These are phyloP conservation scores for Septoria petroselini DNA, from an alignment of 2,329 filamentous ascomycete genomes.

Conservation along the genomic window DNA sequence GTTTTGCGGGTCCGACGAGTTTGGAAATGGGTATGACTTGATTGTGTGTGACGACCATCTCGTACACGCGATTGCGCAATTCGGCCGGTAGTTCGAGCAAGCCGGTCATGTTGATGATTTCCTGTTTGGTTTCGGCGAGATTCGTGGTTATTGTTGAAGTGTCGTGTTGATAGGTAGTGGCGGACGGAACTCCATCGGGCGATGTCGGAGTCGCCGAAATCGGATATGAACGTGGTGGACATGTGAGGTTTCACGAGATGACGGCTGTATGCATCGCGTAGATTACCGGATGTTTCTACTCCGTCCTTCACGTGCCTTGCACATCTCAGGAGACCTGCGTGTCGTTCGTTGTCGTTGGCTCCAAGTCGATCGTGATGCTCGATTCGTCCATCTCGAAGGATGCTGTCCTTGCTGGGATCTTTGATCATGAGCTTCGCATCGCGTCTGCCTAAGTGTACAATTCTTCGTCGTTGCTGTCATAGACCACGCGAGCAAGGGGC, in stretches of 20 bases:
- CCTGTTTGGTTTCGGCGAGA: neutral
- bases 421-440: too few relatives aligned
- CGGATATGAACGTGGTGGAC: conserved; percentile 6
- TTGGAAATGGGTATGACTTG: neutral
- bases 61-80: conserved; percentile 7
- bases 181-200: conserved; percentile 1
- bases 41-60: conserved; percentile 1
- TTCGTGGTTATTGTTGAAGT: neutral
- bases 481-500: neutral
- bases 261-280: neutral
- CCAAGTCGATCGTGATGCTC: too few relatives aligned
- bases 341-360: too few relatives aligned
- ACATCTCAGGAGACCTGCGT: too few relatives aligned
- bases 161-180: neutral
- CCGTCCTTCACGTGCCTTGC: too few relatives aligned
- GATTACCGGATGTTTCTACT: too few relatives aligned
- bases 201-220: conserved; percentile 9
- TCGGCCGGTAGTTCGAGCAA: conserved; percentile 6
- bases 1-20: neutral
- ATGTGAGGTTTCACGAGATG: neutral
- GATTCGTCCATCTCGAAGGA: too few relatives aligned
- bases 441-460: neutral
- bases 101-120: neutral
- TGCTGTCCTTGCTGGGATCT: too few relatives aligned
- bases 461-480: conserved; percentile 1